Percentiles rank a stretch among this genome's conserved stretches.
Evolutionary conservation across 164 flowering plant genomes (phyloP).

Genomic region (Malania oleifera): DNA sequence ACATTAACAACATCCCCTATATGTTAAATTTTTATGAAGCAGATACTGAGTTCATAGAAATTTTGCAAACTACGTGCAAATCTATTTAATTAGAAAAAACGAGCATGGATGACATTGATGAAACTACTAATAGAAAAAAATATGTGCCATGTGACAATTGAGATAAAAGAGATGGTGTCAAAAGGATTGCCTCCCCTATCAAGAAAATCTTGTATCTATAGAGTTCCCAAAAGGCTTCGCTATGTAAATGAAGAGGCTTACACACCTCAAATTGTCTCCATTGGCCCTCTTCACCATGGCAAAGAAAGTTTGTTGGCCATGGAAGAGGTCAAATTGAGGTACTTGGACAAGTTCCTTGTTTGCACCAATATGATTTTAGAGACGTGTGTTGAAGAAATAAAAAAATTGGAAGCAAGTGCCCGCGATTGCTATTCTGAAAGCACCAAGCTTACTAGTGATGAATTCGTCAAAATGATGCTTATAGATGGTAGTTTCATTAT

Average conservation of each 20-base stretch:
- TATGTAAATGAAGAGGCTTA: slow-evolving; percentile 20
- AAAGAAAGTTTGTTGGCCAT: slow-evolving; percentile 4
- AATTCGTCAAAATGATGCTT: slow-evolving; percentile 21
- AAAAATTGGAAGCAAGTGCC: not conserved
- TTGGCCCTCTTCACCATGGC: slow-evolving; percentile 29
- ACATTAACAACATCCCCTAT: no score
- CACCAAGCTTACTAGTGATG: not conserved
- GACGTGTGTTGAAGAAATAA: not conserved
- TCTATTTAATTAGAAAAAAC: no score
- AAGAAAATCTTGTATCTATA: slow-evolving; percentile 19
- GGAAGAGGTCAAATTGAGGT: slow-evolving; percentile 23
- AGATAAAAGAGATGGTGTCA: no score
- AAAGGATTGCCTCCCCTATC: slow-evolving; percentile 8
- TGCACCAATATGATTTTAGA: not conserved
- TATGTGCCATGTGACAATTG: no score
- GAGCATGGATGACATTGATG: no score
- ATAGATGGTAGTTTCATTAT: slow-evolving; percentile 31
- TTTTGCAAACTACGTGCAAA: no score
- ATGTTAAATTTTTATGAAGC: no score
- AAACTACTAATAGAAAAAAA: no score
- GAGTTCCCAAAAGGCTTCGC: slow-evolving; percentile 21
- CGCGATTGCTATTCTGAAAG: slow-evolving; percentile 15
- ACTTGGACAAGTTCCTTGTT: slow-evolving; percentile 2
- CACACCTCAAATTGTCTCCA: slow-evolving; percentile 25
- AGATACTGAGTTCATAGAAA: no score